Evolutionary conservation across 352 stramenopile species (phyloP).

Genomic region (Pythium aristosporum): DNA sequence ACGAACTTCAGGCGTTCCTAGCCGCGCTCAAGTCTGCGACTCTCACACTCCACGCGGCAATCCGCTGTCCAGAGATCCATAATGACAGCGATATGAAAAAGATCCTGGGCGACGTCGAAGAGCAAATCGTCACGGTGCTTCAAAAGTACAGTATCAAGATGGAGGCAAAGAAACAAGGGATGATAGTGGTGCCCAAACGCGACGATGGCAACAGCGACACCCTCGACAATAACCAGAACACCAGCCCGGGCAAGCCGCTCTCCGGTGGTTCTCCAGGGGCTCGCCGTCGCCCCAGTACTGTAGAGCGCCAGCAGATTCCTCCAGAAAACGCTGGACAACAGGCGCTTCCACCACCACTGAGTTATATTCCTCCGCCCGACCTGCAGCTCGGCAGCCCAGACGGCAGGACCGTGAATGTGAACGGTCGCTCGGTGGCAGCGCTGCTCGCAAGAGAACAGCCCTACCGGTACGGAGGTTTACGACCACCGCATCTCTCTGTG

Average conservation of each 20-base stretch:
- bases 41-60: slow-evolving; percentile 62
- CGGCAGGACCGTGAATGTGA: slow-evolving; percentile 8
- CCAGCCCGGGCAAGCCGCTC: slow-evolving; percentile 17
- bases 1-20: slow-evolving; percentile 65
- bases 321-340: background rate
- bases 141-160: slow-evolving; percentile 70
- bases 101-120: slow-evolving; percentile 72
- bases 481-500: slow-evolving; percentile 66
- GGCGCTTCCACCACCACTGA: slow-evolving; percentile 19
- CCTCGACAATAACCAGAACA: slow-evolving; percentile 19
- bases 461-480: slow-evolving; percentile 66
- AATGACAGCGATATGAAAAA: slow-evolving; percentile 73
- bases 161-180: slow-evolving; percentile 41
- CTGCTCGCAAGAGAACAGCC: slow-evolving; percentile 65
- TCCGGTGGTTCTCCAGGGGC: background rate
- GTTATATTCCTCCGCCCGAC: slow-evolving; percentile 22
- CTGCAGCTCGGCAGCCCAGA: background rate
- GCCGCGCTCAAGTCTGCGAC: slow-evolving; percentile 62
- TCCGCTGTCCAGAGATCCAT: slow-evolving; percentile 66
- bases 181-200: background rate
- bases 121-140: slow-evolving; percentile 63
- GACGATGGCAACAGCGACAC: background rate
- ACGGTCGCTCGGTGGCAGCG: slow-evolving; percentile 31
- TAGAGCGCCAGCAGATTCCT: background rate
- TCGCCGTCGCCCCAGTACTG: background rate